Percentiles rank a stretch among this genome's conserved stretches.
These are phyloP conservation scores for Candida boidinii DNA, from an alignment of 805 yeast species.

Conservation along the genomic window DNA sequence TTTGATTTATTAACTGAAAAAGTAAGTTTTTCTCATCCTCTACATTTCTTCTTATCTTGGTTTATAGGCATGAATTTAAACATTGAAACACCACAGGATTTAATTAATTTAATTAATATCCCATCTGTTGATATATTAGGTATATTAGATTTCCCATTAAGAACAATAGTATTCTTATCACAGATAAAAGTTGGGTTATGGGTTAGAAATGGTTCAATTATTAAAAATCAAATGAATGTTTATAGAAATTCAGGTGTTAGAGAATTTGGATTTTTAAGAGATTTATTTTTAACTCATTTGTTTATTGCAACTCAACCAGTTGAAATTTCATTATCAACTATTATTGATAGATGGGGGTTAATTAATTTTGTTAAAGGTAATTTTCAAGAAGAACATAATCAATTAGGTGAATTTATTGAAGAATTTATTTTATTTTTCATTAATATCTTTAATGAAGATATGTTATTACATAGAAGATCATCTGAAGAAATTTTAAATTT, in stretches of 20 bases:
- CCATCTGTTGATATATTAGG: background rate
- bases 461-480: constrained; percentile 41
- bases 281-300: constrained; percentile 65
- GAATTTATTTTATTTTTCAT: constrained; percentile 68
- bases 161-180: constrained; percentile 68
- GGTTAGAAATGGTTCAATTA: constrained; percentile 89
- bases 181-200: constrained; percentile 86
- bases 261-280: constrained; percentile 77
- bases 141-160: constrained; percentile 65
- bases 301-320: constrained; percentile 44
- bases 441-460: constrained; percentile 58
- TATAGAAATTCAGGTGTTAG: constrained; percentile 73
- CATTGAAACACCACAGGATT: constrained; percentile 13
- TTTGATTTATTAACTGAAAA: constrained; percentile 36
- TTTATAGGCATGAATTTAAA: constrained; percentile 46
- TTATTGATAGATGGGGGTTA: constrained; percentile 66
- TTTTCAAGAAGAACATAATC: constrained; percentile 31
- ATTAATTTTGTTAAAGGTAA: constrained; percentile 41
- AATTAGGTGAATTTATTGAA: constrained; percentile 48
- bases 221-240: constrained; percentile 69
- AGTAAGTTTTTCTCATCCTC: constrained; percentile 72
- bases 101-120: constrained; percentile 13
- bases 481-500: constrained; percentile 40
- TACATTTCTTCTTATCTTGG: constrained; percentile 69
- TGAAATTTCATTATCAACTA: constrained; percentile 43